Conservation (phyloP, 1,139 yeast species). For the Yamadazyma conglobata region DNA sequence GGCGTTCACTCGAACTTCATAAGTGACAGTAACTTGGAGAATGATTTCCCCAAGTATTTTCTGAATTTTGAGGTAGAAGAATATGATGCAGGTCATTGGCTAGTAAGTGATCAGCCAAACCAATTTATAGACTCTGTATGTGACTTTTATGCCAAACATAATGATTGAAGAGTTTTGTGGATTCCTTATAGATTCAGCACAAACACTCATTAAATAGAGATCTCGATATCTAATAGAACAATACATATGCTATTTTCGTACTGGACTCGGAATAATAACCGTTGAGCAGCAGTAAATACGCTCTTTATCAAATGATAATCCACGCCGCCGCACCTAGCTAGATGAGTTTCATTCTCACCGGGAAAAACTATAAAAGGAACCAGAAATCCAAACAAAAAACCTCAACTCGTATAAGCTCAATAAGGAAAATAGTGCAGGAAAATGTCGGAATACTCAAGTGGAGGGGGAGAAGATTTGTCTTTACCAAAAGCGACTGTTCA, state of each 20-base stretch:
- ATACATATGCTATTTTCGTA: no score
- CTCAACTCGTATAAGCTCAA: not conserved
- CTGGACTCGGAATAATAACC: no score
- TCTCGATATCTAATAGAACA: no score
- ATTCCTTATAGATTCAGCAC: no score
- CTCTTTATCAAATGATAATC: no score
- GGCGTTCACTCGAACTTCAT: slow-evolving; percentile 44
- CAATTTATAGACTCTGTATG: slow-evolving; percentile 29
- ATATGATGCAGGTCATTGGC: slow-evolving; percentile 46
- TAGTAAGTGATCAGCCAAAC: slow-evolving; percentile 39
- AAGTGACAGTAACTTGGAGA: slow-evolving; percentile 19
- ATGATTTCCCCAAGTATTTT: slow-evolving; percentile 36
- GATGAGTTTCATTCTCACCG: slow-evolving; percentile 1
- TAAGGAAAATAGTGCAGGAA: not conserved
- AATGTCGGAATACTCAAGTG: slow-evolving; percentile 39
- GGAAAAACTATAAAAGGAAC: slow-evolving; percentile 11
- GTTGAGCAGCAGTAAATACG: no score
- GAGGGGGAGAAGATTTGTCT: slow-evolving; percentile 41
- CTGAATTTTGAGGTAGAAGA: slow-evolving; percentile 24
- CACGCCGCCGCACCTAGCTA: no score
- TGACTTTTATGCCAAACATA: slow-evolving; percentile 18
- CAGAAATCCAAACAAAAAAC: not conserved
- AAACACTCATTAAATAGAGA: no score
- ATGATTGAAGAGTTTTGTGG: no score
- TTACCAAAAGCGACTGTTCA: slow-evolving; percentile 84